Evolutionary conservation across 2,329 filamentous ascomycete genomes (phyloP), one percentile per base, ranked within the genome.

Genomic region (Incumbomyces delicatus): DNA sequence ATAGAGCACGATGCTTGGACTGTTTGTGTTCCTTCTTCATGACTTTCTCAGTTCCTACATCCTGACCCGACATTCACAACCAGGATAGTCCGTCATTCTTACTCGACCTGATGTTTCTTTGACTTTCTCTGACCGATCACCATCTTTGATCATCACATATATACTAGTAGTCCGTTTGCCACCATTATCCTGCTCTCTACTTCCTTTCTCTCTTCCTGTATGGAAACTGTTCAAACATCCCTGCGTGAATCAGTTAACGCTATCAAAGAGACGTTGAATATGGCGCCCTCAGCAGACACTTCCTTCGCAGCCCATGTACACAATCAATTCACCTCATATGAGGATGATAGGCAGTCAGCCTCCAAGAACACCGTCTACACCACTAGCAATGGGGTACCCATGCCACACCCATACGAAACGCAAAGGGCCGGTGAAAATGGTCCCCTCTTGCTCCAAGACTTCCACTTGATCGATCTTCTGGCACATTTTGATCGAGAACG

Each of bases 381-480:
- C 16, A 57, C 61, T 12, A 49, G 47, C 42, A 46, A 47, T 49
- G 40, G 40, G 13, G 35, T 76, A 1, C 76, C 77, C 7, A 46
- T 46, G 36, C 37, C 39, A 38, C 44, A 44, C 27, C 44, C 50
- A 14, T 56, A 56, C 32, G 51, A 55, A 34, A 32, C 66, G 44
- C 75, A 79, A 61, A 70, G 78, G 48, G 63, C 76, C 30, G 78
- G 77, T 41, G 58, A 62, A 41, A 75, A 74, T 55, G 77, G 78
- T 1, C 78, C 78, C 52, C 67, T 82, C 33, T 66, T 81, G 50
- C 72, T 83, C 17, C 78, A 81, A 57, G 78, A 81, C 60, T 80
- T 80, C 60, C 78, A 82, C 59, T 63, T 83, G 60, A 77, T 83
- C 54, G 80, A 81, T 53, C 63, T 79, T 30, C 69, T 83, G 39